These are phyloP conservation scores for Boletellus emodensis DNA, from an alignment of 768 basidiomycete genomes.

Conservation along the genomic window DNA sequence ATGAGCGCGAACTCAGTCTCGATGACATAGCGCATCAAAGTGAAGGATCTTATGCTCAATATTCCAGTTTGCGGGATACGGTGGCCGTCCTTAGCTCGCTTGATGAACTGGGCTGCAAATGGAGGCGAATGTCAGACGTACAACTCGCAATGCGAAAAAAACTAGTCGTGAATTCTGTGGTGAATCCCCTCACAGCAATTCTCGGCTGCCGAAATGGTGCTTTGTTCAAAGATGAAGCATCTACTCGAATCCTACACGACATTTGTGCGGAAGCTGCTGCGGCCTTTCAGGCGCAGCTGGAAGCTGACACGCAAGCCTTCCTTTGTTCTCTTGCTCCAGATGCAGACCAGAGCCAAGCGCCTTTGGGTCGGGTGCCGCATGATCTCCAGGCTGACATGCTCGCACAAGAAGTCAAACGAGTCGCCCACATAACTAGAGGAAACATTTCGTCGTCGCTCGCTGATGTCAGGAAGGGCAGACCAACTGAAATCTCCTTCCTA, in stretches of 20 bases:
- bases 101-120: slow-evolving; percentile 53
- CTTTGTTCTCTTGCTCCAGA: slow-evolving; percentile 23
- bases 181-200: slow-evolving; percentile 85
- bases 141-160: slow-evolving; percentile 73
- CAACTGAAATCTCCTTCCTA: slow-evolving; percentile 77
- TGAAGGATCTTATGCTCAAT: slow-evolving; percentile 38
- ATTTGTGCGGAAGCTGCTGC: slow-evolving; percentile 71
- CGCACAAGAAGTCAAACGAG: slow-evolving; percentile 51
- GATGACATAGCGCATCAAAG: slow-evolving; percentile 46
- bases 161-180: slow-evolving; percentile 72
- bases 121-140: slow-evolving; percentile 63
- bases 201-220: slow-evolving; percentile 78
- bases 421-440: slow-evolving; percentile 52
- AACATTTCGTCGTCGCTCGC: slow-evolving; percentile 82
- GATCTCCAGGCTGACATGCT: slow-evolving; percentile 45
- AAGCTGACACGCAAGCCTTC: slow-evolving; percentile 34
- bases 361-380: slow-evolving; percentile 41
- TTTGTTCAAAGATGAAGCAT: slow-evolving; percentile 46
- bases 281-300: slow-evolving; percentile 53
- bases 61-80: slow-evolving; percentile 63
- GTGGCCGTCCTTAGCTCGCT: slow-evolving; percentile 58
- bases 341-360: slow-evolving; percentile 21
- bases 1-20: slow-evolving; percentile 44
- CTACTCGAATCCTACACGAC: slow-evolving; percentile 41
- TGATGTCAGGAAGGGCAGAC: slow-evolving; percentile 58